A percentile compares a stretch with the other conserved stretches of the same genome.
These are phyloP conservation scores for Tolypocladium cylindrosporum DNA, from an alignment of 2,329 filamentous ascomycete species.

Conservation along the genomic window DNA sequence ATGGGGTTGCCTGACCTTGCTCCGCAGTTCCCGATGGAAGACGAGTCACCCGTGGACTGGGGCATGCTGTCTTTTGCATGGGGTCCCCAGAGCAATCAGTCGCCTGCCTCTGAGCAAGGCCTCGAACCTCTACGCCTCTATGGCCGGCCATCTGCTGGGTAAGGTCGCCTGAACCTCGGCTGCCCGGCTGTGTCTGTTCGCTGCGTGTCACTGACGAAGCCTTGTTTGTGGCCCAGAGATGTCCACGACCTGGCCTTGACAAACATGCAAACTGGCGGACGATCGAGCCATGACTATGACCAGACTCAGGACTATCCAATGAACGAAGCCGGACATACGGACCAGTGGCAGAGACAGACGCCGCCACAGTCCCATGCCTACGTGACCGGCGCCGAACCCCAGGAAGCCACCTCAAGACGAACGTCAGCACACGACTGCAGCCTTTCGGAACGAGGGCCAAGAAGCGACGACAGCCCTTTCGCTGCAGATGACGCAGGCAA, in stretches of 20 bases:
- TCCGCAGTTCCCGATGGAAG: neutral
- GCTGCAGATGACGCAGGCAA: neutral
- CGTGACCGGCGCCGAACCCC: neutral
- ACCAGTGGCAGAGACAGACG: neutral
- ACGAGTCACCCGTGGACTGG: neutral
- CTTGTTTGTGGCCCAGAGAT: neutral
- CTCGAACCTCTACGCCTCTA: neutral
- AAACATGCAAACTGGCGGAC: neutral
- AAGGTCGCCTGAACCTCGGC: neutral
- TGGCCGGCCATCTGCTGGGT: neutral
- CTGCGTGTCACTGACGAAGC: neutral
- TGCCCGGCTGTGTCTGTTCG: no score
- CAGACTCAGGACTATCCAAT: no score
- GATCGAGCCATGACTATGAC: neutral
- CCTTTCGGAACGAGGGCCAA: neutral
- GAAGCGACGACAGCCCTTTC: neutral
- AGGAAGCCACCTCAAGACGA: neutral
- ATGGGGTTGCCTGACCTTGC: no score
- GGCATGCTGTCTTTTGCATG: neutral
- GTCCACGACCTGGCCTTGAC: neutral
- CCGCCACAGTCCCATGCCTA: neutral
- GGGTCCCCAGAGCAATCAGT: neutral
- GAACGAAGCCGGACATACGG: neutral
- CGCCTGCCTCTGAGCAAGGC: neutral
- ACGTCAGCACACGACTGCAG: neutral